Evolutionary conservation across 768 basidiomycete genomes (phyloP), one percentile per base, ranked within the genome.

Genomic region (Naematelia encephala): DNA sequence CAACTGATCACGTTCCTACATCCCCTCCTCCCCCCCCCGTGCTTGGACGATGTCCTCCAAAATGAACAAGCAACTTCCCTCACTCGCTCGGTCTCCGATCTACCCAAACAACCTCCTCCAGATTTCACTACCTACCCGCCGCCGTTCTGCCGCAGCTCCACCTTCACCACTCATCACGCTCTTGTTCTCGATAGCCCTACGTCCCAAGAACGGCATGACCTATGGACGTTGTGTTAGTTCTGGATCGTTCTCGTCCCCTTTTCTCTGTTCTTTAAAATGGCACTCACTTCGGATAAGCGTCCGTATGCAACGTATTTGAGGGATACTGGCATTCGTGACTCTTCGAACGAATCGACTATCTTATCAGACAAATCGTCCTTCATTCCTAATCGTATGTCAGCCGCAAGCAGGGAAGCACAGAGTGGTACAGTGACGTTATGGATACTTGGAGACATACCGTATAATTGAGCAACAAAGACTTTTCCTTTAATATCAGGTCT

Each of bases 181-280:
- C 77, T 91, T 93, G 80, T 97, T 96, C 84, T 96, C 92, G 46
- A 91, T 86, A 0, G 91, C 92, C 14, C 93, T 82, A 28, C 91
- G 83, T 42, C 87, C 83, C 8, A 96, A 82, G 74, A 94, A 97
- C 0, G 93, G 91, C 85, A 96, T 87, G 10, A 91, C 88, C 52
- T 54, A 26, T 19, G 8, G 46, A 47, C 34, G 8, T 8, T 39
- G 34, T 8, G 16, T 39, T 39, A 16, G 34, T 16, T 39, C 8
- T 39, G 34, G 34, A 39, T 39, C 16, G 34, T n/a, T n/a, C n/a
- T n/a, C n/a, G n/a, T 11, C 39, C 39, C 11, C n/a, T 11, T 43
- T n/a, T 43, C 39, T 8, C 46, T 47, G 46, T 47, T 8, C 8
- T 8, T 47, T 25, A 21, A 47, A 8, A 10, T 5, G 23, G 12